A percentile compares a stretch with the other conserved stretches of the same genome.
Conservation (phyloP, 148 eudicot species). For the Euryodendron excelsum region DNA sequence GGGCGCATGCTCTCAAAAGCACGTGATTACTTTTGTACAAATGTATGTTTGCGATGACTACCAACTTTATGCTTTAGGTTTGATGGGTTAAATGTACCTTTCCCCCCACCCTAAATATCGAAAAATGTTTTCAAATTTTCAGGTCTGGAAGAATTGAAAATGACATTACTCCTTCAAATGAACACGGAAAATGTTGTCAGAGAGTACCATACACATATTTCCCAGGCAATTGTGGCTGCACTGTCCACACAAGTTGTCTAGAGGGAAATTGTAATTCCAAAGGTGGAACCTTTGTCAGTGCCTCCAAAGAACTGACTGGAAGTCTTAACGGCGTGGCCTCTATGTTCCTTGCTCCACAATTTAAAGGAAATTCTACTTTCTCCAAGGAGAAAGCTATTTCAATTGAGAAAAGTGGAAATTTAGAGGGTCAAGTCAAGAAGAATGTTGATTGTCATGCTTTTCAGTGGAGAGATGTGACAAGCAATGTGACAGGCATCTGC, state of each 20-base stretch:
- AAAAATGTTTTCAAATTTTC: constrained; percentile 11
- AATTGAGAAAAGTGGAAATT: constrained; percentile 22
- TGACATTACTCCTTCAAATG: constrained; percentile 18
- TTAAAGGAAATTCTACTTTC: constrained; percentile 20
- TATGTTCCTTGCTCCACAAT: constrained; percentile 16
- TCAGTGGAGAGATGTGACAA: constrained; percentile 61
- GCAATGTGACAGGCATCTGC: constrained; percentile 22
- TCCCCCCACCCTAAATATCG: background rate
- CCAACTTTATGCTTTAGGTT: background rate
- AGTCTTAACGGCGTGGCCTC: constrained; percentile 26
- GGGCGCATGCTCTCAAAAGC: too few species aligned
- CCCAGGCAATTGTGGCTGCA: constrained; percentile 27
- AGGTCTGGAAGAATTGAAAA: constrained; percentile 33
- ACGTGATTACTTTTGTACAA: background rate
- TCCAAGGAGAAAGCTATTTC: constrained; percentile 20
- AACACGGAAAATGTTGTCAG: constrained; percentile 30
- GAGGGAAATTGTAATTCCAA: constrained; percentile 22
- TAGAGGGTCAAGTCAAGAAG: constrained; percentile 15
- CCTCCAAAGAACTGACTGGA: constrained; percentile 24
- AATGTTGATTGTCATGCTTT: constrained; percentile 32
- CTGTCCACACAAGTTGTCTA: constrained; percentile 18
- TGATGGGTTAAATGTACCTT: background rate
- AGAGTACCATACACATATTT: constrained; percentile 27
- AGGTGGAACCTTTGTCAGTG: constrained; percentile 13
- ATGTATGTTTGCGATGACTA: background rate